These are phyloP conservation scores for Rhodotorula taiwanensis DNA, from an alignment of 768 basidiomycete species.

Conservation along the genomic window DNA sequence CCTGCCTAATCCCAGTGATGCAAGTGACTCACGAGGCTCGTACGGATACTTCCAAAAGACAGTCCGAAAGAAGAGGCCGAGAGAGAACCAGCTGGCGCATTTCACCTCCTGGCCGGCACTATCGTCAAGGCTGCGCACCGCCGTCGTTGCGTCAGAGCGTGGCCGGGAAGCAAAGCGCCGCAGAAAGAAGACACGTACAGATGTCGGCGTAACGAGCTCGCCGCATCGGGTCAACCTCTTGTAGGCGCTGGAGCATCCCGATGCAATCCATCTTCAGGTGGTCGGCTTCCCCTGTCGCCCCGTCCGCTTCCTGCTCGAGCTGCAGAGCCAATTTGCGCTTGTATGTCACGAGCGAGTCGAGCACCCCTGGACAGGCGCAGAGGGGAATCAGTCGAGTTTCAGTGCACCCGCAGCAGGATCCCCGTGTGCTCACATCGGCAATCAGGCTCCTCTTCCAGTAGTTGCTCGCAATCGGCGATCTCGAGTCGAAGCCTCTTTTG, in stretches of 20 bases:
- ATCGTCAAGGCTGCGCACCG: background rate
- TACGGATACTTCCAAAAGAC: no score
- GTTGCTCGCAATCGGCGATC: constrained; percentile 68
- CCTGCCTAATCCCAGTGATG: no score
- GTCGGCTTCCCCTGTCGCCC: constrained; percentile 45
- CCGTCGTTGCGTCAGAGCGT: background rate
- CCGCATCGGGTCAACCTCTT: constrained; percentile 59
- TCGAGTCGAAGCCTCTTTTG: constrained; percentile 63
- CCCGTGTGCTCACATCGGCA: constrained; percentile 65
- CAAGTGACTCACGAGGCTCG: no score
- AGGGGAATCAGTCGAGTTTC: no score
- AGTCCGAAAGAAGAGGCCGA: no score
- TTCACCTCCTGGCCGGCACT: constrained; percentile 4
- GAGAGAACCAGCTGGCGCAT: no score
- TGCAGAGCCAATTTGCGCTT: constrained; percentile 60
- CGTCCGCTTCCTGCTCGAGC: constrained; percentile 43
- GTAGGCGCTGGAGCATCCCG: constrained; percentile 50
- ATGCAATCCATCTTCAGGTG: constrained; percentile 52
- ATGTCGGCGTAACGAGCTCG: constrained; percentile 54
- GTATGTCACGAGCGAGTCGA: constrained; percentile 85
- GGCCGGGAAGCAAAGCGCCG: no score
- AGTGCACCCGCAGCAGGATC: background rate
- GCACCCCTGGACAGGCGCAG: constrained; percentile 68
- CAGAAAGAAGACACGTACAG: constrained; percentile 7
- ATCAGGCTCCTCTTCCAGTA: constrained; percentile 81